These are phyloP conservation scores for Avena insularis DNA, from an alignment of 176 grass and related monocot genomes.

Conservation along the genomic window DNA sequence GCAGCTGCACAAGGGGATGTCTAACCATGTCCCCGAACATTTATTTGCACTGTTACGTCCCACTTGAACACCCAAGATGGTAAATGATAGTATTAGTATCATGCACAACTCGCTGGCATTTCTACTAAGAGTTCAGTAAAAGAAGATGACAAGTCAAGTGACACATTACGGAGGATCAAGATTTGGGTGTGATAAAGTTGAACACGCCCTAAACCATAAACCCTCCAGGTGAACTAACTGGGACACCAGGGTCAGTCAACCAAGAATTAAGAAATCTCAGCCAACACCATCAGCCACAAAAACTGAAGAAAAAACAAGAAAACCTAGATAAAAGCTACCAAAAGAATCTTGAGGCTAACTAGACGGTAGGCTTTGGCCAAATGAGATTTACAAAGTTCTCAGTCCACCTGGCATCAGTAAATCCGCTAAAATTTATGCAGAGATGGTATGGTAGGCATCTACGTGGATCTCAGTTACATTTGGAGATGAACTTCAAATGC, in stretches of 20 bases:
- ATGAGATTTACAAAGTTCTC: background rate
- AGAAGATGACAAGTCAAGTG: background rate
- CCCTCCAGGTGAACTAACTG: background rate
- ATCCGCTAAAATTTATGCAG: background rate
- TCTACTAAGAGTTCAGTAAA: background rate
- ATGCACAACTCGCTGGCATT: background rate
- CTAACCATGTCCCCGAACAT: background rate
- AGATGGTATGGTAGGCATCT: background rate
- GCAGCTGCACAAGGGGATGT: constrained; percentile 13
- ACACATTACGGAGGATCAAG: background rate
- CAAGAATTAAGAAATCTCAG: background rate
- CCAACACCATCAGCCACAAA: background rate
- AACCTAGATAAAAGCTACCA: constrained; percentile 6
- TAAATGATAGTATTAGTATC: background rate
- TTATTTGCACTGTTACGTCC: background rate
- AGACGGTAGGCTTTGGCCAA: background rate
- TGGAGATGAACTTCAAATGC: background rate
- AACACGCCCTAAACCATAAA: constrained; percentile 5
- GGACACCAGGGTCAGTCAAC: background rate
- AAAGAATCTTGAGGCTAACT: background rate
- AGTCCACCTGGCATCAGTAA: background rate
- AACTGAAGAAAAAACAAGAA: background rate
- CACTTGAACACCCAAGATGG: constrained; percentile 4
- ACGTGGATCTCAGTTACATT: constrained; percentile 35
- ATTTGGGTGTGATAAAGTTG: background rate